Percentiles rank a stretch among this genome's conserved stretches.
These are phyloP conservation scores for Capsicum rhomboideum DNA, from an alignment of 257 asterid genomes.

Conservation along the genomic window DNA sequence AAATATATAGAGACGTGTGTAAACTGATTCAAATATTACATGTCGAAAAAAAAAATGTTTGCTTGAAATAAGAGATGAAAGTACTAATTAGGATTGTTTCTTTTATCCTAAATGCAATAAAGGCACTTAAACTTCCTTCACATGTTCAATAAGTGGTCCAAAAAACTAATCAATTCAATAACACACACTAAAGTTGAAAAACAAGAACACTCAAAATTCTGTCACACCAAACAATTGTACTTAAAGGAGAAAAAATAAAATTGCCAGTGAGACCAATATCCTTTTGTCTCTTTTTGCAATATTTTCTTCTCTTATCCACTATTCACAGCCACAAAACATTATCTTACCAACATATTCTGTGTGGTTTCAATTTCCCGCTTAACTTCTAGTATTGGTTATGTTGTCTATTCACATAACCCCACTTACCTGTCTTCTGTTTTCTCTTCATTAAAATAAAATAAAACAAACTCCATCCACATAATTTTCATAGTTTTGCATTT, in stretches of 20 bases:
- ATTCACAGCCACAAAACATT: background rate
- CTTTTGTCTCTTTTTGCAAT: conserved; percentile 15
- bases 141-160: conserved; percentile 8
- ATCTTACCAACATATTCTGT: conserved; percentile 27
- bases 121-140: background rate
- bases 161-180: background rate
- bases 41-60: too few relatives aligned
- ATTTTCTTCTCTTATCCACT: conserved; percentile 28
- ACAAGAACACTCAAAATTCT: background rate
- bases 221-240: background rate
- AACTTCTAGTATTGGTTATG: background rate
- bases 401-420: conserved; percentile 2
- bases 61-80: too few relatives aligned
- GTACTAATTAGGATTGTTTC: too few relatives aligned
- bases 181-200: background rate
- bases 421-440: conserved; percentile 18
- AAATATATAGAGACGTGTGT: too few relatives aligned
- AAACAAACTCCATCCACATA: background rate
- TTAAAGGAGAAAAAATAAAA: background rate
- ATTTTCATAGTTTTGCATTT: background rate
- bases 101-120: background rate
- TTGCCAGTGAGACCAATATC: background rate
- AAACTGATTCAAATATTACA: too few relatives aligned
- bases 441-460: conserved; percentile 9
- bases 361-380: conserved; percentile 47